Percentiles rank a stretch among this genome's conserved stretches.
Conservation (phyloP, 2,329 filamentous ascomycete genomes). For the Aureobasidium sp. region DNA sequence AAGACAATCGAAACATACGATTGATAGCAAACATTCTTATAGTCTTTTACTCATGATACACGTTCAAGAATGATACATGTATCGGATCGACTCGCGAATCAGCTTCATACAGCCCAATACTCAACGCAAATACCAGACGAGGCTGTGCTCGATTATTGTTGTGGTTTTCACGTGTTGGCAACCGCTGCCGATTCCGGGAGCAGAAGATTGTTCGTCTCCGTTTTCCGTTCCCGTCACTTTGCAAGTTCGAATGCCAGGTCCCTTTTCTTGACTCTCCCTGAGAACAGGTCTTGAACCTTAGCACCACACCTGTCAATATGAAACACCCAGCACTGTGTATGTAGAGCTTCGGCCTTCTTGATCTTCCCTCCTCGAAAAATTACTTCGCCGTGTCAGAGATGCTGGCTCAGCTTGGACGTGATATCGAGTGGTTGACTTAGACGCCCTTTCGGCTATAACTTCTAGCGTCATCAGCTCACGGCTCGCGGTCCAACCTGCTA, state of each 20-base stretch:
- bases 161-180: background rate
- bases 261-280: background rate
- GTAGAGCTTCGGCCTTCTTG: background rate
- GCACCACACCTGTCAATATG: conserved; percentile 1
- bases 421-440: background rate
- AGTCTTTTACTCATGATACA: background rate
- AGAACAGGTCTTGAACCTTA: background rate
- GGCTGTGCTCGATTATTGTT: background rate
- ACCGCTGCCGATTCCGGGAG: background rate
- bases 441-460: background rate
- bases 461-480: conserved; percentile 1
- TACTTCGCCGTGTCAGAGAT: background rate
- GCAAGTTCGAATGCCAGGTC: background rate
- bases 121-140: background rate
- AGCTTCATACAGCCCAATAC: background rate
- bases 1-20: background rate
- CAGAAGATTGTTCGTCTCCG: background rate
- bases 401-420: background rate
- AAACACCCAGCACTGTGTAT: background rate
- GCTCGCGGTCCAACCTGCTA: background rate
- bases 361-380: background rate
- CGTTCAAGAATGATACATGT: background rate
- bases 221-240: background rate
- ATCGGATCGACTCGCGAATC: background rate
- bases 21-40: background rate